Base-by-base conservation (phyloP, 192 early-diverging fungal genomes). In the Coemansia sp. region DNA sequence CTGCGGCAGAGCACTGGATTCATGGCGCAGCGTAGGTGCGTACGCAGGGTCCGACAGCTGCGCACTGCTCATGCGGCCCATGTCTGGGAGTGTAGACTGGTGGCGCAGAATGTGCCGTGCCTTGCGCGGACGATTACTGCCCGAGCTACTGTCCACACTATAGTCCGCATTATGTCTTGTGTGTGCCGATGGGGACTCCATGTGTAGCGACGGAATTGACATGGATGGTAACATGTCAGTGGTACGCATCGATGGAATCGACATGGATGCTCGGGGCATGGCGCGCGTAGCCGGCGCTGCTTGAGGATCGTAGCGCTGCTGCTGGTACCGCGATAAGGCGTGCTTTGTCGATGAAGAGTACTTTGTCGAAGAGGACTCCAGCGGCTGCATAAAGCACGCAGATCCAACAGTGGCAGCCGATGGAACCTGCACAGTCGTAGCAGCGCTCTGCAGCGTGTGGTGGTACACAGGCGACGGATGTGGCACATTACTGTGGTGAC, bases 401-500 rank as follows among this genome's bases (percentile, higher is more conserved):
- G 76, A 69, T 56, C 64, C 60, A 1, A 70, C 73, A 0, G 64
- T 69, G 1, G 62, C n/a, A 0, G 62, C 35, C 12, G 73, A 69
- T 11, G 62, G 60, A 3, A 61, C 55, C 6, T 57, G 64, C 11
- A 53, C 58, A 21, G 65, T 62, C 0, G 66, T 60, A 0, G 64
- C 19, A 1, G 65, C 53, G 45, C 60, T 66, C 8, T 53, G 41
- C 4, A 55, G 11, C 3, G 59, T 8, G 21, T 45, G 39, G 47
- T 70, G 65, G 47, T 80, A 80, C 7, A 80, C 66, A 0, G 78
- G 78, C 39, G 72, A 75, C 37, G 78, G 78, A 10, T 80, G 78
- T 0, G 78, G 78, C 7, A 80, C 57, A 37, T 82, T 76, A 49
- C 67, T 64, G 52, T 68, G 61, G 29, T 82, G 57, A 1, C 74